Evolutionary conservation across 1,284 basidiomycete species (phyloP).

Genomic region (Farysia itapuensis): DNA sequence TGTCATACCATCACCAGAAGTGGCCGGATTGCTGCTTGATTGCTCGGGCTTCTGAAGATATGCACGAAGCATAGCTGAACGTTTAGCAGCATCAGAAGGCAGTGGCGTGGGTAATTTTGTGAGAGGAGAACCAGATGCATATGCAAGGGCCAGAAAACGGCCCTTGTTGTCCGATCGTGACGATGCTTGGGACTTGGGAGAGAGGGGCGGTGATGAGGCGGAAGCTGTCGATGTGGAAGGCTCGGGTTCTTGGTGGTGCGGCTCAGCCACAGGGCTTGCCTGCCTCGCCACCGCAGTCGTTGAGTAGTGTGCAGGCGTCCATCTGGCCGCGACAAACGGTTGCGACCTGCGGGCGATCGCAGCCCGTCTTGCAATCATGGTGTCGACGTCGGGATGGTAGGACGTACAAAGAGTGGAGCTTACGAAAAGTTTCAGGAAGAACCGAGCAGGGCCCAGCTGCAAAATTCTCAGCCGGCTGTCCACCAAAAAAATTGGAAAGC

Average conservation of each 20-base stretch:
- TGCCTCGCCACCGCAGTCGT: conserved; percentile 7
- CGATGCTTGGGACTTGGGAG: conserved; percentile 1
- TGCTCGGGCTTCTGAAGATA: too few relatives aligned
- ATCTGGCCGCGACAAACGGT: background rate
- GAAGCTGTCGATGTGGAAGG: conserved; percentile 12
- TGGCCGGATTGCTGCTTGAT: too few relatives aligned
- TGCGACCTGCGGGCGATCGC: background rate
- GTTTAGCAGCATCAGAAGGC: conserved; percentile 30
- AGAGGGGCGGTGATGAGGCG: conserved; percentile 4
- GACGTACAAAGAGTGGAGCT: too few relatives aligned
- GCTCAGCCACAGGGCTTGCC: conserved; percentile 24
- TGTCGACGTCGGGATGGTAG: background rate
- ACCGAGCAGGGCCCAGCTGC: too few relatives aligned
- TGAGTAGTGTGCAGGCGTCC: background rate
- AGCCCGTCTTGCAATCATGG: conserved; percentile 1
- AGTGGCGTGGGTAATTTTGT: conserved; percentile 35
- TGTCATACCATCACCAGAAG: too few relatives aligned
- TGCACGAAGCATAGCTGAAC: conserved; percentile 14
- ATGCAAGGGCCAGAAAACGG: conserved; percentile 24
- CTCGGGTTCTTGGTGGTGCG: conserved; percentile 19
- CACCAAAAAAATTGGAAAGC: too few relatives aligned
- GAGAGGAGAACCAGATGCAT: conserved; percentile 22
- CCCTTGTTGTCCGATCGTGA: conserved; percentile 10
- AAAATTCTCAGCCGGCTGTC: too few relatives aligned
- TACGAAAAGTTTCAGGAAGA: too few relatives aligned